Base-by-base conservation (phyloP, 2,329 filamentous ascomycete genomes). In the Didymella pinodella region DNA sequence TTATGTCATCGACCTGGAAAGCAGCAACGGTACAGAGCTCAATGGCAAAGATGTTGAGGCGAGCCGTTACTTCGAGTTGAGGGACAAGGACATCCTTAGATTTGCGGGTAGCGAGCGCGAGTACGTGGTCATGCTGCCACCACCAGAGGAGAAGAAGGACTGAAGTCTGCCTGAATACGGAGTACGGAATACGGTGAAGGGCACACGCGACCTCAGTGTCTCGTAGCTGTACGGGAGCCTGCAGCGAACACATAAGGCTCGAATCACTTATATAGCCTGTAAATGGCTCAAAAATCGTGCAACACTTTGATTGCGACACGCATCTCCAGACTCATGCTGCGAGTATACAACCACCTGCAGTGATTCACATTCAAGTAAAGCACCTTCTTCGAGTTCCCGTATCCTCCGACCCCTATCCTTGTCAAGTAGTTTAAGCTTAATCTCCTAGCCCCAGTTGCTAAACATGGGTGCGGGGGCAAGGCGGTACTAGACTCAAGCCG, bases 1-100 rank as follows among this genome's bases (percentile, higher is more conserved):
- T 0, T 99, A 98, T 78, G 76, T 98, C 8, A 92, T 99, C 64
- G 95, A 99, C 77, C 80, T 99, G 48, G 93, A 97, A 69, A 97
- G 92, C 69, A 91, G 91, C 46, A 97, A 98, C 76, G 94, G 95
- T 34, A 97, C 94, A 2, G 83, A 80, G 56, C 81, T 99, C 65
- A 97, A 98, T 72, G 88, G 88, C 32, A 87, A 91, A 61, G 82
- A 81, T 68, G 80, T 96, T 3, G 90, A 91, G 1, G 83, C 86
- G 14, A 90, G 90, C 71, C 85, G 93, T 62, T 99, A 93, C 76
- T 81, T 97, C 51, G 94, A 99, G 78, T 78, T 98, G 55, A 85
- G 89, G 74, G 90, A 95, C 75, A 93, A 93, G 79, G 95, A 99
- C 77, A 87, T 99, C 74, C 77, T 99, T 57, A 87, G 87, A 72